Base-by-base conservation (phyloP, 108 stramenopile species). In the Licmophora abbreviata region DNA sequence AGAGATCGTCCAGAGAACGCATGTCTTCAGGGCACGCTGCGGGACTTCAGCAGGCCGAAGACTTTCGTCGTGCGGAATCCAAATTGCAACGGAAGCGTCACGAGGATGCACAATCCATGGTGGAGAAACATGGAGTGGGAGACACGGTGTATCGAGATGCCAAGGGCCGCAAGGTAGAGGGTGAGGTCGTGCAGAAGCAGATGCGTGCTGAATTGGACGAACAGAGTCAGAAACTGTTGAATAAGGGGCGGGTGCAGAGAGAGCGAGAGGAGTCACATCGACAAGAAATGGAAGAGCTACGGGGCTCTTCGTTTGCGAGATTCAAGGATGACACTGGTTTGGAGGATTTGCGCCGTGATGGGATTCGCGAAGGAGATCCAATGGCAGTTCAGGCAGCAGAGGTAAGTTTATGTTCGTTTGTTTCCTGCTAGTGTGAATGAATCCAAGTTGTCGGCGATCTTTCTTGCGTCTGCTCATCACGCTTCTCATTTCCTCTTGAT, bases 361-460 rank as follows among this genome's bases (percentile, higher is more conserved):
- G 67, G 29, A 86, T 93, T 42, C 69, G 89, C 24, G 73, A 85
- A 48, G 97, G 79, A 45, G 95, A 98, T 73, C 97, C 95, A 10
- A 98, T 98, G 97, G 93, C 93, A 3, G 63, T 68, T 11, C 74
- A 91, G 54, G 80, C 79, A 18, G 46, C 46, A 34, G 68, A 78
- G 53, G 75, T 68, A 44, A n/a, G n/a, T n/a, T n/a, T n/a, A n/a
- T n/a, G n/a, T n/a, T n/a, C n/a, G n/a, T n/a, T n/a, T n/a, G n/a
- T n/a, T n/a, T n/a, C n/a, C n/a, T n/a, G n/a, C n/a, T n/a, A n/a
- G n/a, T n/a, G n/a, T n/a, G n/a, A n/a, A n/a, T n/a, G n/a, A n/a
- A n/a, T n/a, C n/a, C n/a, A n/a, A n/a, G n/a, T n/a, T n/a, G n/a
- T n/a, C n/a, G n/a, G n/a, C n/a, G n/a, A n/a, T n/a, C n/a, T n/a